phyloP scores from a whole-genome alignment of 345 rosid genomes.

The Erucastrum elatum region DNA sequence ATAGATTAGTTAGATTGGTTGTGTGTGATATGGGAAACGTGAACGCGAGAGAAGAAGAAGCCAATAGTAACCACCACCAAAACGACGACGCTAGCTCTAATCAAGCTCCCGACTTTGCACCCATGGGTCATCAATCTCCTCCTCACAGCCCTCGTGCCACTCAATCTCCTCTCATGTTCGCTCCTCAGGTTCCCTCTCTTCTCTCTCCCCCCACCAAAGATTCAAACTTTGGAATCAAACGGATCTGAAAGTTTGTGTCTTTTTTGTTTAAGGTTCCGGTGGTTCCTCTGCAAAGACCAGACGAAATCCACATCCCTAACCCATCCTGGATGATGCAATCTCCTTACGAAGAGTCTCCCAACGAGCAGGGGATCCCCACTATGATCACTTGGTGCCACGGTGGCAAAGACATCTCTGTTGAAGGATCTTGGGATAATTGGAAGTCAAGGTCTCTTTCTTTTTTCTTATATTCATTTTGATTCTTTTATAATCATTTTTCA shows the following conservation, averaged over 20 bases:
- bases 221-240: background rate
- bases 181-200: constrained; percentile 70
- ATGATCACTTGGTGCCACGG: constrained; percentile 93
- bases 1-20: constrained; percentile 1
- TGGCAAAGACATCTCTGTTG: constrained; percentile 80
- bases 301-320: constrained; percentile 72
- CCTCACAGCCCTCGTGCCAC: constrained; percentile 86
- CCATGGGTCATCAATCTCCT: constrained; percentile 84
- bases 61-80: constrained; percentile 39
- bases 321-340: constrained; percentile 63
- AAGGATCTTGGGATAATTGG: constrained; percentile 99
- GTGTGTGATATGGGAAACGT: constrained; percentile 80
- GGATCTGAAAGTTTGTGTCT: constrained; percentile 30
- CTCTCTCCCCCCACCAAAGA: background rate
- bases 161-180: constrained; percentile 84
- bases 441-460: constrained; percentile 53
- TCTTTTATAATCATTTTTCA: background rate
- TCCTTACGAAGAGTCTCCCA: constrained; percentile 54
- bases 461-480: background rate
- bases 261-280: constrained; percentile 61
- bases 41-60: constrained; percentile 86
- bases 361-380: constrained; percentile 82
- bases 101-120: background rate
- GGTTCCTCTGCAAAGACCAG: constrained; percentile 89
- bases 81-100: background rate